These are phyloP conservation scores for Lagerstroemia speciosa DNA, from an alignment of 345 rosid species.

Conservation along the genomic window DNA sequence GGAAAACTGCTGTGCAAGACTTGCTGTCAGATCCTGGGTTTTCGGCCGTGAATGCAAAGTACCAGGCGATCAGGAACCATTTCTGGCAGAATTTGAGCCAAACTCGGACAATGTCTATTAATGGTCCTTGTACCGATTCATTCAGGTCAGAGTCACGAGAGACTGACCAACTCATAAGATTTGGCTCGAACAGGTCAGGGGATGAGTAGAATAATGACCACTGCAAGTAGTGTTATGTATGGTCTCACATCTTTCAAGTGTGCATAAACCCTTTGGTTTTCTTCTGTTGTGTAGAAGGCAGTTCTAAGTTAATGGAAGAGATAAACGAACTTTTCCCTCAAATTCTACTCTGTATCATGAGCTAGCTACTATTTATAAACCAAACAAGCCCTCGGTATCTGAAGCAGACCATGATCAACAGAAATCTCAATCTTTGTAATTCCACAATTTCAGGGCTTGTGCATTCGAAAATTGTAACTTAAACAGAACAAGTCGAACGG, in stretches of 20 bases:
- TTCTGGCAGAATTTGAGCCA: constrained; percentile 70
- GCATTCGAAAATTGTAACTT: no score
- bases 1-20: constrained; percentile 60
- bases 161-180: constrained; percentile 19
- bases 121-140: constrained; percentile 23
- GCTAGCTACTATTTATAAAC: not conserved
- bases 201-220: constrained; percentile 1
- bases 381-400: not conserved
- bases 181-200: constrained; percentile 4
- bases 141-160: constrained; percentile 6
- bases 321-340: not conserved
- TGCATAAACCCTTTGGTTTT: not conserved
- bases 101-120: constrained; percentile 36
- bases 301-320: not conserved
- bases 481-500: not conserved
- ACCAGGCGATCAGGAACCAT: constrained; percentile 58
- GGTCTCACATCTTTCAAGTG: not conserved
- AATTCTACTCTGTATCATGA: not conserved
- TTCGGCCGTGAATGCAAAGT: constrained; percentile 50
- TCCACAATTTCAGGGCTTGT: not conserved
- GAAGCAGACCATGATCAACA: not conserved
- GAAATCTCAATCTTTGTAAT: not conserved
- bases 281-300: not conserved
- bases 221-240: not conserved
- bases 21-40: constrained; percentile 65